These are phyloP conservation scores for Nothopassalora personata DNA, from an alignment of 2,329 filamentous ascomycete species.

Conservation along the genomic window DNA sequence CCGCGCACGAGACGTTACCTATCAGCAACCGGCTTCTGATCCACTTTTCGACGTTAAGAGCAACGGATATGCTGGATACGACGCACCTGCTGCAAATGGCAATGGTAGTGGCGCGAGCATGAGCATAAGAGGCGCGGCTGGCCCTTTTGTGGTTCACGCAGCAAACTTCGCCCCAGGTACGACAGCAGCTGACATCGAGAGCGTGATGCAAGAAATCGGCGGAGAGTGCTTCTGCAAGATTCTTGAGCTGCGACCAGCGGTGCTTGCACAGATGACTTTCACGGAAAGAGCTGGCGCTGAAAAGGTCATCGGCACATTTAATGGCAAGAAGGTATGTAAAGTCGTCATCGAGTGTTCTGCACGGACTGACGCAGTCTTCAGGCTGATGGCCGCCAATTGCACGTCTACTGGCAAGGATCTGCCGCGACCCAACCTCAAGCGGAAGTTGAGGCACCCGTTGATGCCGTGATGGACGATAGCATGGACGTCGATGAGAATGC, in stretches of 20 bases:
- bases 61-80: conserved; percentile 28
- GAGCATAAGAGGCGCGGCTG: conserved; percentile 64
- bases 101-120: conserved; percentile 47
- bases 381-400: conserved; percentile 70
- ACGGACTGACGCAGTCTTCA: conserved; percentile 25
- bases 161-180: conserved; percentile 80
- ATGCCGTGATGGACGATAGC: conserved; percentile 29
- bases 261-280: conserved; percentile 74
- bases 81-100: conserved; percentile 22
- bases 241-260: conserved; percentile 61
- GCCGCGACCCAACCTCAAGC: conserved; percentile 11
- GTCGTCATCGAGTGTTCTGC: neutral
- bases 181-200: conserved; percentile 76
- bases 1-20: conserved; percentile 38
- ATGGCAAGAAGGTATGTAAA: conserved; percentile 66
- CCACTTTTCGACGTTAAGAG: conserved; percentile 24
- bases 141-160: conserved; percentile 66
- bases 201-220: conserved; percentile 62
- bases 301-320: conserved; percentile 67
- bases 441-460: conserved; percentile 14
- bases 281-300: conserved; percentile 67
- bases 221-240: conserved; percentile 62
- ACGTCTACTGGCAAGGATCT: conserved; percentile 54
- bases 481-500: conserved; percentile 42
- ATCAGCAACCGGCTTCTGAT: conserved; percentile 35